Base-by-base conservation (phyloP, 129 eudicot genomes). In the Rutidosis leptorrhynchoides region DNA sequence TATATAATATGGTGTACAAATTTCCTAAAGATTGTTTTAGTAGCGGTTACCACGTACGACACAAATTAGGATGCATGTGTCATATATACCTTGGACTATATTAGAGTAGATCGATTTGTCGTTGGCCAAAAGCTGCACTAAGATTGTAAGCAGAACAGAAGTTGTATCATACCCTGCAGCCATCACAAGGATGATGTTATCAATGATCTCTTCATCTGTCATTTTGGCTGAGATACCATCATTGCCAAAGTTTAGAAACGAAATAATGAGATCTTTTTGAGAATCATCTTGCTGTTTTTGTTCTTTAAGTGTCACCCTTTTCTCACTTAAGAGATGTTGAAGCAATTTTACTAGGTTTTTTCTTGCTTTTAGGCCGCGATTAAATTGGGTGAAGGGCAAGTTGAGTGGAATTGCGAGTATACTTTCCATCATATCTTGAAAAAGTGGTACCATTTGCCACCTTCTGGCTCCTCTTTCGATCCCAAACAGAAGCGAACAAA, bases 151-250 rank as follows among this genome's bases (percentile, higher is more conserved):
- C 49, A 75, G 77, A 11, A 65, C 3, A 1, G 80, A 75, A 0
- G 84, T 68, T 9, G 77, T 69, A 20, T 75, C 80, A 65, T 80
- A 65, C 35, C 77, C 80, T 59, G 80, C 80, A 42, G 57, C 51
- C 77, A 75, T 64, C 21, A 70, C 59, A 17, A 60, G 5, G 21
- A 70, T 35, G 35, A 43, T 11, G 37, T 75, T 80, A 74, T 80
- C 84, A 15, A 70, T 67, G 67, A 80, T 80, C 72, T 80, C 84
- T 35, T 80, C 80, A 52, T 74, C 80, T 1, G 80, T 69, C 65
- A 69, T 58, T 30, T 16, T 17, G 25, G 24, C 4, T 25, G 64
- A 58, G 28, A 19, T 46, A 63, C 53, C 73, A 11, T 57, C 60
- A 3, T 69, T 33, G 0, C 20, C 30, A 29, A 70, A 74, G 62